These are phyloP conservation scores for Litsea cubeba DNA, from an alignment of 164 flowering plant species.

Conservation along the genomic window DNA sequence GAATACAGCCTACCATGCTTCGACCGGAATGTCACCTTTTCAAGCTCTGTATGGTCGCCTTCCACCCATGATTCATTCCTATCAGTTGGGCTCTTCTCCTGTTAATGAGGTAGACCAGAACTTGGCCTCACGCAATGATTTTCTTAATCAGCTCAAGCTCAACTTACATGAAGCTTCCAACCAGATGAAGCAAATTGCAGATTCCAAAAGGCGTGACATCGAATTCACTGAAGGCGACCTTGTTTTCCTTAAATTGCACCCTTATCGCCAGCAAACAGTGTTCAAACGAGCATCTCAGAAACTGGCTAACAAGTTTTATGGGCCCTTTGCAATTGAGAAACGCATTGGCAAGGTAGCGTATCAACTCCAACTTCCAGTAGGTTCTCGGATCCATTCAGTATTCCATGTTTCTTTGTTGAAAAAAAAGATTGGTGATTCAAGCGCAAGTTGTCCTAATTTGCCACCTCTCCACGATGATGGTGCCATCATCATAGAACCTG, in stretches of 20 bases:
- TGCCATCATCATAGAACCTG: no score
- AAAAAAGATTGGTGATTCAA: no score
- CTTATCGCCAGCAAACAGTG: background rate
- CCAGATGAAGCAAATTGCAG: background rate
- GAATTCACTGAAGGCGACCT: background rate
- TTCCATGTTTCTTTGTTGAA: no score
- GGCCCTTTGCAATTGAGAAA: background rate
- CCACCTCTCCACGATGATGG: no score
- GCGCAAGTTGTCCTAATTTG: no score
- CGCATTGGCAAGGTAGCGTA: slow-evolving; percentile 4
- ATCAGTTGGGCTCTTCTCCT: background rate
- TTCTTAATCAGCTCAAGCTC: background rate
- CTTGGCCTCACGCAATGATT: background rate
- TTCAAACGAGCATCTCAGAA: background rate
- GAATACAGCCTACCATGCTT: background rate
- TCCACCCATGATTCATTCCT: no score
- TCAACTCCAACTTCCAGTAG: no score
- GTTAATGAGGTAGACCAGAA: background rate
- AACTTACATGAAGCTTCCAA: background rate
- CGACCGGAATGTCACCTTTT: no score
- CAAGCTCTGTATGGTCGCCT: no score
- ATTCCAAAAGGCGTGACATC: background rate
- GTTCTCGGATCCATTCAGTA: no score
- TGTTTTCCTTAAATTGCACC: background rate
- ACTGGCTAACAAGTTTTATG: slow-evolving; percentile 2